These are phyloP conservation scores for Clausena lansium DNA, from an alignment of 345 rosid genomes.

Conservation along the genomic window DNA sequence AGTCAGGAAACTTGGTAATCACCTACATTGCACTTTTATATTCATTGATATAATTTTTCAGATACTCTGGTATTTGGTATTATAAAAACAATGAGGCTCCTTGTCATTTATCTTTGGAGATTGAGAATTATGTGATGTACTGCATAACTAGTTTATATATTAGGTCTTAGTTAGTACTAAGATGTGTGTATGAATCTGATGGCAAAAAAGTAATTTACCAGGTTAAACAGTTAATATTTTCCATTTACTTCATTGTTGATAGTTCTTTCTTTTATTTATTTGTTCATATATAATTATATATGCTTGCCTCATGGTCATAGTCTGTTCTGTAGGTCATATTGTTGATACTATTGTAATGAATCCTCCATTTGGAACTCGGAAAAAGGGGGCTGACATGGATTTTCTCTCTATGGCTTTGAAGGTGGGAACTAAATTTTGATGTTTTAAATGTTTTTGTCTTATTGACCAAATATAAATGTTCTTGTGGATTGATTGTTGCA, in stretches of 20 bases:
- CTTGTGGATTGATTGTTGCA: not conserved
- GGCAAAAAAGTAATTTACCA: not conserved
- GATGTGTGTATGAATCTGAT: constrained; percentile 1
- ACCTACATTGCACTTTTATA: not conserved
- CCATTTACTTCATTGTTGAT: not conserved
- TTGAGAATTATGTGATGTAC: not conserved
- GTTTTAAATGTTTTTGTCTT: constrained; percentile 3
- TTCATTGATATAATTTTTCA: not conserved
- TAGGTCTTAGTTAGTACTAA: not conserved
- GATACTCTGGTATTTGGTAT: not conserved
- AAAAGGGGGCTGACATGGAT: constrained; percentile 88
- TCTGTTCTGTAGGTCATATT: constrained; percentile 42
- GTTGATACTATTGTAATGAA: constrained; percentile 91
- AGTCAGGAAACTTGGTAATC: not conserved
- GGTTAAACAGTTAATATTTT: not conserved
- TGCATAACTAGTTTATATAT: not conserved
- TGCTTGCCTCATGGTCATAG: constrained; percentile 4
- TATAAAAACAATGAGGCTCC: not conserved
- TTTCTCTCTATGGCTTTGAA: constrained; percentile 71
- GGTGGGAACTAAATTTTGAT: constrained; percentile 33
- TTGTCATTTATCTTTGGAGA: not conserved
- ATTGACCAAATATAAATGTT: constrained; percentile 1
- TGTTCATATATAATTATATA: not conserved
- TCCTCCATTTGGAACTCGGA: constrained; percentile 95
- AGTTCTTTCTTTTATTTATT: not conserved